Percentiles rank a stretch among this genome's conserved stretches.
These are phyloP conservation scores for Boletales sp. DNA, from an alignment of 768 basidiomycete genomes.

Conservation along the genomic window DNA sequence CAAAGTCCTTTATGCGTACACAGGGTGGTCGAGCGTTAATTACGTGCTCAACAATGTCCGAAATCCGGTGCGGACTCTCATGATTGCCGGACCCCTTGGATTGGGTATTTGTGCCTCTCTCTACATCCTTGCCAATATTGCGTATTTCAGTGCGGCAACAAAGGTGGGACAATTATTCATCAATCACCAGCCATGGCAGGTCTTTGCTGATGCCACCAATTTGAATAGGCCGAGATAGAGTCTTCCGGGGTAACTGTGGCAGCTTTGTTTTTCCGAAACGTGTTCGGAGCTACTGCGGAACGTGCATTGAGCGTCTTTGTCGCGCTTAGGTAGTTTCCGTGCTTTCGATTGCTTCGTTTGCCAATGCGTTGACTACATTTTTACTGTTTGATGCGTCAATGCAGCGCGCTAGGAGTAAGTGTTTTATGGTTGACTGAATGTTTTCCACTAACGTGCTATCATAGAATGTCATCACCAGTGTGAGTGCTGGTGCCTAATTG, in stretches of 20 bases:
- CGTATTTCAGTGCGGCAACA: constrained; percentile 46
- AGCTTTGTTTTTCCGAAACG: constrained; percentile 54
- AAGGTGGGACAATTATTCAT: constrained; percentile 9
- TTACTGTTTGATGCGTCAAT: background rate
- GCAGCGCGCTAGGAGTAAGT: constrained; percentile 36
- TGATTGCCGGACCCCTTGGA: constrained; percentile 59
- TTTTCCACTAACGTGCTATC: background rate
- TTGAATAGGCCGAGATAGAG: constrained; percentile 40
- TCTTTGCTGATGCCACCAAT: background rate
- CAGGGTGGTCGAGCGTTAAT: constrained; percentile 56
- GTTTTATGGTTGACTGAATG: background rate
- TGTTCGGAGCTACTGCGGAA: constrained; percentile 52
- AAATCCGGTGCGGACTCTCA: constrained; percentile 56
- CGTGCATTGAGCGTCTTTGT: constrained; percentile 55
- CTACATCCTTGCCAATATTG: constrained; percentile 55
- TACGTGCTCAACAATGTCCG: constrained; percentile 61
- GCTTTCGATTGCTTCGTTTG: background rate
- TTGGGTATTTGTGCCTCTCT: constrained; percentile 49
- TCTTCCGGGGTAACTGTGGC: constrained; percentile 55
- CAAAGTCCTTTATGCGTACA: constrained; percentile 49
- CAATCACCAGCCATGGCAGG: too few species aligned
- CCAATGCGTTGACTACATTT: background rate
- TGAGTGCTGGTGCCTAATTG: constrained; percentile 6
- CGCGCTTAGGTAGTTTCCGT: constrained; percentile 44
- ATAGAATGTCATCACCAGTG: constrained; percentile 32